These are phyloP conservation scores for Sherardia arvensis DNA, from an alignment of 257 asterid species.

Conservation along the genomic window DNA sequence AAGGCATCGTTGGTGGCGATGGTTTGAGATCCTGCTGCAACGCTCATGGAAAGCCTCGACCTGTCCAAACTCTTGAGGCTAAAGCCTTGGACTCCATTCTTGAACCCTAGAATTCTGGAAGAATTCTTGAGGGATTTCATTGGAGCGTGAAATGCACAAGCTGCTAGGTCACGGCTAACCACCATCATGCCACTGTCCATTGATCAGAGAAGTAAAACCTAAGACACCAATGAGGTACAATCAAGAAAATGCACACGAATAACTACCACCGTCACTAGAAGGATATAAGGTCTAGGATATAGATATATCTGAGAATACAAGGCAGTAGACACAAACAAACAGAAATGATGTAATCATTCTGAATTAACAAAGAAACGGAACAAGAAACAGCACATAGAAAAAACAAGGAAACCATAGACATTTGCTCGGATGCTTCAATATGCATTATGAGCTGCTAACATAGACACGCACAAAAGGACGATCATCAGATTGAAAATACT, in stretches of 20 bases:
- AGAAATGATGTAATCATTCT: neutral
- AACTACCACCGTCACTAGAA: neutral
- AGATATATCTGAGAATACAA: neutral
- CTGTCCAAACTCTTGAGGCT: constrained; percentile 30
- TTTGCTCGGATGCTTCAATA: neutral
- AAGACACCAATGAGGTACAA: neutral
- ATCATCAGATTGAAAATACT: neutral
- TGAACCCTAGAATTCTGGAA: constrained; percentile 28
- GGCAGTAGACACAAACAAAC: neutral
- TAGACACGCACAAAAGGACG: neutral
- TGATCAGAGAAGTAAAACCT: neutral
- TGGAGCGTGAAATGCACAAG: constrained; percentile 20
- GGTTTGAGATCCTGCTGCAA: constrained; percentile 58
- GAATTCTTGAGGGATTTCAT: constrained; percentile 23
- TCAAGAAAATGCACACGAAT: neutral
- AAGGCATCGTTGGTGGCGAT: constrained; percentile 47
- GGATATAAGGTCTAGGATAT: neutral
- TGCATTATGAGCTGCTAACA: neutral
- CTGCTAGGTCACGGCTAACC: constrained; percentile 11
- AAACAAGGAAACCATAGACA: neutral
- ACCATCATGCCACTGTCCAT: neutral
- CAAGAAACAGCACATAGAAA: neutral
- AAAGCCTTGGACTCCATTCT: constrained; percentile 37
- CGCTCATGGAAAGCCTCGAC: constrained; percentile 64
- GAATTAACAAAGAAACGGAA: neutral